Base-by-base conservation (phyloP, 2,329 filamentous ascomycete genomes). In the Monosporascus sp. region DNA sequence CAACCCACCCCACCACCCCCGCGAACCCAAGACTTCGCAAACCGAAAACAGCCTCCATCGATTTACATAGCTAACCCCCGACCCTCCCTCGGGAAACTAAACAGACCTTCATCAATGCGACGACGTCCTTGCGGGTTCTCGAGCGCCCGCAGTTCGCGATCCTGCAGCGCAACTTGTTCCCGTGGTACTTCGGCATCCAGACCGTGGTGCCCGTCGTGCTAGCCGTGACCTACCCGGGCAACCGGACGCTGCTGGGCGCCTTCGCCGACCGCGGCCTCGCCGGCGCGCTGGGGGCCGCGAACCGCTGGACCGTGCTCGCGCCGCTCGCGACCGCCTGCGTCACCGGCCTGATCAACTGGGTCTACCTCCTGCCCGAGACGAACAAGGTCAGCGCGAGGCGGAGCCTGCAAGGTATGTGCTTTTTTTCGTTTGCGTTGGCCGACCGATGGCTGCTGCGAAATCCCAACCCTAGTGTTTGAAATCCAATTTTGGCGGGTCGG, bases 171-270 rank as follows among this genome's bases (percentile, higher is more conserved):
- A 83, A 83, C 58, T 82, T 92, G 50, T 96, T 97, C 74, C 90
- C 90, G 36, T 79, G 90, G 63, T 99, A 96, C 77, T 97, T 97
- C 70, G 77, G 82, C 46, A 75, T 97, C 53, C 93, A 97, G 74
- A 86, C 90, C 4, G 78, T 80, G 6, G 75, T 93, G 1, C 90
- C 94, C 0, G 70, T 87, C 17, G 66, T 89, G 22, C 76, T 97
- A 18, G 86, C 88, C 20, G 67, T 95, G 52, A 97, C 93, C 5
- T 93, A 90, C 67, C 91, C 91, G 6, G 85, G 82, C n/a, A 79
- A 78, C 62, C 67, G 60, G 48, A 66, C 67, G 27, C n/a, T 24
- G n/a, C 43, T 47, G 11, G 49, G 50, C 27, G 62, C 60, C 22
- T 58, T 82, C 56, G 54, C 79, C 35, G 58, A 75, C 53, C 71